Base-by-base conservation (phyloP, 768 basidiomycete genomes). In the Leccinum uliginosum region DNA sequence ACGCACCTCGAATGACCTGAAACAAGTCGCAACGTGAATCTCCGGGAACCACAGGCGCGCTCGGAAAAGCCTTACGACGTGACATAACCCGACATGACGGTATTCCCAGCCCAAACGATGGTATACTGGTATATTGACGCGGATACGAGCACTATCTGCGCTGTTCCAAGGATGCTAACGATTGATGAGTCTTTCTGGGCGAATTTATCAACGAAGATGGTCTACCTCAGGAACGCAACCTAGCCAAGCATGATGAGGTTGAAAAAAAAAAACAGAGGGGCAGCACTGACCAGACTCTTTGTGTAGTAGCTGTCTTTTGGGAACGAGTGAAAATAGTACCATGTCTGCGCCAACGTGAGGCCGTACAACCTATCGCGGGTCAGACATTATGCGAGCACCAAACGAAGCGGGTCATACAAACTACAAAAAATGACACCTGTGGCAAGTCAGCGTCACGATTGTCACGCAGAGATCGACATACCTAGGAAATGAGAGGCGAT, bases 311-410 rank as follows among this genome's bases (percentile, higher is more conserved):
- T 66, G 53, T 74, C 73, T 27, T 65, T 65, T 23, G 63, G 62
- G 56, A 66, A 74, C 34, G 68, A 60, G 26, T 64, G 65, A 34
- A 70, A 74, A 54, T 74, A 74, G 27, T 64, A 65, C 66, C 67
- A 70, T 46, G 71, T 72, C 50, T 74, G 73, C 1, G 67, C 65
- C 50, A 73, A 52, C 8, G 73, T 73, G 55, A 74, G 58, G 44
- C 72, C 72, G 47, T 73, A 73, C 62, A 73, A 57, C 64, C 72
- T 73, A 21, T 57, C 23, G 6, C 12, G 6, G 27, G 51, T 67
- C 40, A 57, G 45, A 21, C 12, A 14, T 3, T 3, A 5, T 30
- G 50, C 6, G 45, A 23, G 27, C 32, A 46, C 15, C 11, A 23
- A 45, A 29, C 11, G 57, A 19, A 9, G 26, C 1, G 30, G 26